Evolutionary conservation across 768 basidiomycete genomes (phyloP).

Genomic region (Agaricus subrufescens): DNA sequence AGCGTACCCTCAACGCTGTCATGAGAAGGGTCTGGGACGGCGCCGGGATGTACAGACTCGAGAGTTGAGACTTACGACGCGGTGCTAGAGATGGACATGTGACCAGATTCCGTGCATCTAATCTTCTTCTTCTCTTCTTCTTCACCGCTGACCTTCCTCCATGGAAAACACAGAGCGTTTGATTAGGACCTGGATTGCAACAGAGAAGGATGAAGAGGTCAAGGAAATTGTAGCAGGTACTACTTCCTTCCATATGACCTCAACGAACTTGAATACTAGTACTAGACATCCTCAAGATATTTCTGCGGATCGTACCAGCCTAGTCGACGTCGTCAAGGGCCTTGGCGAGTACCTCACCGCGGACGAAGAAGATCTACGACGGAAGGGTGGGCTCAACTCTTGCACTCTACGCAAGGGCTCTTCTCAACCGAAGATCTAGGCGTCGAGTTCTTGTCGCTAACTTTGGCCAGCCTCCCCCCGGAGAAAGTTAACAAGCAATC

Average conservation of each 20-base stretch:
- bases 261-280: neutral
- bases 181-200: slow-evolving; percentile 70
- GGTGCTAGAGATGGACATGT: slow-evolving; percentile 1
- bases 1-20: slow-evolving; percentile 28
- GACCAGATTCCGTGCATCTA: slow-evolving; percentile 2
- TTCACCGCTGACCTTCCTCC: slow-evolving; percentile 3
- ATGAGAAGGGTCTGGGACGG: slow-evolving; percentile 20
- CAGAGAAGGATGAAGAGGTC: slow-evolving; percentile 56
- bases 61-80: neutral
- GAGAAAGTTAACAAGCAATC: slow-evolving; percentile 74
- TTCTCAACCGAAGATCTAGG: slow-evolving; percentile 42
- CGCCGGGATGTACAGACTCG: neutral
- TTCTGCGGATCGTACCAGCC: slow-evolving; percentile 48
- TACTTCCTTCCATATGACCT: slow-evolving; percentile 13
- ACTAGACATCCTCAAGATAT: slow-evolving; percentile 28
- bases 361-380: slow-evolving; percentile 72
- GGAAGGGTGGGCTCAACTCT: slow-evolving; percentile 55
- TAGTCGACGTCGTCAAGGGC: slow-evolving; percentile 80
- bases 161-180: slow-evolving; percentile 42
- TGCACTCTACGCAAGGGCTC: neutral
- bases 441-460: slow-evolving; percentile 73
- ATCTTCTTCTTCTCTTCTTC: neutral
- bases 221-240: slow-evolving; percentile 55
- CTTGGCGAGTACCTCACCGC: slow-evolving; percentile 86
- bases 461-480: slow-evolving; percentile 57